A percentile compares a stretch with the other conserved stretches of the same genome.
Conservation (phyloP, 331 rosid species). For the Phaseolus coccineus region DNA sequence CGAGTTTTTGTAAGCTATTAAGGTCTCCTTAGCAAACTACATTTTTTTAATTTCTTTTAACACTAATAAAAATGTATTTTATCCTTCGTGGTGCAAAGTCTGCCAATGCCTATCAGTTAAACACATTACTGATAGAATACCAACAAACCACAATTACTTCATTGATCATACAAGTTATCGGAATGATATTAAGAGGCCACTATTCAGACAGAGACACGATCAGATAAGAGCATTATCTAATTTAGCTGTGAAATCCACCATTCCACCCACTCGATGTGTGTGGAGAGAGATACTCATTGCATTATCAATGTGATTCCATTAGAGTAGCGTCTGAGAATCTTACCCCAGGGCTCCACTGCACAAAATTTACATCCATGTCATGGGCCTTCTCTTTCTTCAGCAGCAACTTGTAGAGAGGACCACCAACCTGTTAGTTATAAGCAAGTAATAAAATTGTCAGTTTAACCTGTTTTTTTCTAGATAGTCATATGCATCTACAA, state of each 20-base stretch:
- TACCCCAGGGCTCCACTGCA: constrained; percentile 98
- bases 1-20: constrained; percentile 9
- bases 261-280: constrained; percentile 23
- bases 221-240: constrained; percentile 26
- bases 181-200: constrained; percentile 13
- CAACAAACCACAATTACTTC: not conserved
- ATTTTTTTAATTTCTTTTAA: not conserved
- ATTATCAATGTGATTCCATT: constrained; percentile 31
- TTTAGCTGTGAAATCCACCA: constrained; percentile 36
- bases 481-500: constrained; percentile 42
- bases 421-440: constrained; percentile 61
- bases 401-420: constrained; percentile 70
- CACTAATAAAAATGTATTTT: not conserved
- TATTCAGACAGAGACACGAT: constrained; percentile 23
- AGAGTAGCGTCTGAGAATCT: constrained; percentile 48
- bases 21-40: not conserved
- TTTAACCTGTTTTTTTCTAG: not conserved
- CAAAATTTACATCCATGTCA: constrained; percentile 84
- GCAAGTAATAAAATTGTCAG: constrained; percentile 36
- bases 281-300: constrained; percentile 16
- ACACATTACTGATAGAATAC: not conserved
- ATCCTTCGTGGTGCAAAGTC: constrained; percentile 23
- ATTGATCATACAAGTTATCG: constrained; percentile 15
- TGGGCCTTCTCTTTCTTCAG: constrained; percentile 88
- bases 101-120: constrained; percentile 14